Evolutionary conservation across 2,329 filamentous ascomycete genomes (phyloP).

Genomic region (Periconia sp.): DNA sequence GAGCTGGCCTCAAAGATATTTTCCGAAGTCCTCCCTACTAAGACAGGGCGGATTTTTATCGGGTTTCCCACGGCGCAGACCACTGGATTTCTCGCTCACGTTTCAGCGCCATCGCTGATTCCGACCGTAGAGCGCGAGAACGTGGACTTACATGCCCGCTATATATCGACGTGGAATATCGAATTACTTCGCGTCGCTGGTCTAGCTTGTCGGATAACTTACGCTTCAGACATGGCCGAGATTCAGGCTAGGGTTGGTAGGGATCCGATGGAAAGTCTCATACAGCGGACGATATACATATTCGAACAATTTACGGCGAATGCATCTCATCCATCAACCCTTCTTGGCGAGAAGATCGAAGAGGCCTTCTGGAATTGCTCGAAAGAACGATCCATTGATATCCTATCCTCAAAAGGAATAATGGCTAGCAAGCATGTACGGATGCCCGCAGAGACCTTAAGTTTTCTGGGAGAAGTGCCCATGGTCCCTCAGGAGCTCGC

Average conservation of each 20-base stretch:
- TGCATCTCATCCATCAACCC: slow-evolving; percentile 85
- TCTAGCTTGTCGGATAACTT: slow-evolving; percentile 87
- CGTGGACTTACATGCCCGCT: slow-evolving; percentile 94
- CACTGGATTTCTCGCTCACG: slow-evolving; percentile 89
- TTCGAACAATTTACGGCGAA: slow-evolving; percentile 86
- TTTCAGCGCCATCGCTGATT: slow-evolving; percentile 94
- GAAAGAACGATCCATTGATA: slow-evolving; percentile 76
- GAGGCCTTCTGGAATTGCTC: slow-evolving; percentile 96
- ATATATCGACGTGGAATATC: slow-evolving; percentile 93
- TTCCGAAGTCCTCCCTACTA: slow-evolving; percentile 85
- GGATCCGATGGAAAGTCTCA: slow-evolving; percentile 63
- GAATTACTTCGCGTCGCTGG: slow-evolving; percentile 92
- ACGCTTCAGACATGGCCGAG: slow-evolving; percentile 78
- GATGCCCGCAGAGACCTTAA: slow-evolving; percentile 71
- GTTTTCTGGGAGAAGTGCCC: slow-evolving; percentile 88
- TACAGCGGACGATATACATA: slow-evolving; percentile 81
- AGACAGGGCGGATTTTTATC: slow-evolving; percentile 92
- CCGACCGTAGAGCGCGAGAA: slow-evolving; percentile 96
- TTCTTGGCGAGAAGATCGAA: slow-evolving; percentile 86
- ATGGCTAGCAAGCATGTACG: slow-evolving; percentile 84
- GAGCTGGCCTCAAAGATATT: slow-evolving; percentile 79
- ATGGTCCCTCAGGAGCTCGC: slow-evolving; percentile 80
- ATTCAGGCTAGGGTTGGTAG: slow-evolving; percentile 65
- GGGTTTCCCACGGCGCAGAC: slow-evolving; percentile 98
- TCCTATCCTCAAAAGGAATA: slow-evolving; percentile 87